Percentiles rank a stretch among this genome's conserved stretches.
Conservation (phyloP, 495 filamentous ascomycete genomes). For the Neurospora terricola region DNA sequence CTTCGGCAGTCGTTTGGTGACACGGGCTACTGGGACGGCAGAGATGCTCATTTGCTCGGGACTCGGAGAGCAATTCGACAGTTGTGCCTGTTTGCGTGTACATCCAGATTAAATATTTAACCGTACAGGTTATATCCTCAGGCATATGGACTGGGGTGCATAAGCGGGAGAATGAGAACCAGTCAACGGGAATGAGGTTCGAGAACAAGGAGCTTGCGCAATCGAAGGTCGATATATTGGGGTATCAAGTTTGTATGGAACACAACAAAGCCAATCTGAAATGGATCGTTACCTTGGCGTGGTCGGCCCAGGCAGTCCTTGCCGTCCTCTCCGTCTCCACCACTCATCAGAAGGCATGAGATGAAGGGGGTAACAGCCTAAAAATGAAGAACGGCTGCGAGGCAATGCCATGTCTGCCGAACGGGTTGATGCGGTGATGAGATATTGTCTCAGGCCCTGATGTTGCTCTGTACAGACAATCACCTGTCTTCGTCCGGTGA, state of each 20-base stretch:
- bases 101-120: slow-evolving; percentile 9
- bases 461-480: neutral
- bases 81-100: neutral
- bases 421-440: neutral
- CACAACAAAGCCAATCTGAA: neutral
- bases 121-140: slow-evolving; percentile 6
- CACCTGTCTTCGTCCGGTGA: neutral
- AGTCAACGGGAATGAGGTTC: neutral
- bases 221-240: neutral
- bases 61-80: neutral
- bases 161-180: slow-evolving; percentile 4
- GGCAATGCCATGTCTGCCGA: neutral
- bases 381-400: neutral
- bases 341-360: neutral
- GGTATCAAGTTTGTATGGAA: neutral
- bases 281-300: neutral
- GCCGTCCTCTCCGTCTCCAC: neutral
- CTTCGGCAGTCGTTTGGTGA: slow-evolving; percentile 12
- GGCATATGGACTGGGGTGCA: slow-evolving; percentile 8
- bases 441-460: neutral
- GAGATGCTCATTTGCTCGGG: slow-evolving; percentile 7
- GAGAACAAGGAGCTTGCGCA: neutral
- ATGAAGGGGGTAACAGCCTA: neutral
- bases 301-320: neutral
- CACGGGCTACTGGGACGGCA: neutral